Percentiles rank a stretch among this genome's conserved stretches.
Evolutionary conservation across 495 filamentous ascomycete species (phyloP).

Genomic region (Apodospora peruviana): DNA sequence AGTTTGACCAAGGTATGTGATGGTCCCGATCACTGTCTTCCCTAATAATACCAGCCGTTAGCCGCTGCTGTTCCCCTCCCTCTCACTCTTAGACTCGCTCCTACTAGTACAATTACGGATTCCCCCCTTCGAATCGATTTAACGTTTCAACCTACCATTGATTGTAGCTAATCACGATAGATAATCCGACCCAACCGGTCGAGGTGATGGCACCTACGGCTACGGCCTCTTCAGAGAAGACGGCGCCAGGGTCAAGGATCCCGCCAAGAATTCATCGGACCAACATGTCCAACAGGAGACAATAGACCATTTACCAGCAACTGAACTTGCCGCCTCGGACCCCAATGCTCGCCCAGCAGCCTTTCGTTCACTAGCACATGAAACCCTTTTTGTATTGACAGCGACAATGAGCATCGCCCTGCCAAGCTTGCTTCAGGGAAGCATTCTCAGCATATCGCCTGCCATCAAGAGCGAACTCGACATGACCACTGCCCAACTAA

Average conservation of each 20-base stretch:
- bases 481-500: slow-evolving; percentile 2
- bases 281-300: background rate
- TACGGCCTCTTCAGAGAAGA: background rate
- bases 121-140: background rate
- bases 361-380: background rate
- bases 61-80: background rate
- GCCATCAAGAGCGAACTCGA: slow-evolving; percentile 1
- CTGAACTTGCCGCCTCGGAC: background rate
- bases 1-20: background rate
- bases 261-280: too few species aligned
- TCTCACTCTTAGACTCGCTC: background rate
- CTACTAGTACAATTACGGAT: background rate
- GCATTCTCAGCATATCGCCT: slow-evolving; percentile 1
- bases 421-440: slow-evolving; percentile 2
- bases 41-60: background rate
- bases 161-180: background rate
- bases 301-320: background rate
- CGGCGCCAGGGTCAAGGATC: too few species aligned
- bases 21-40: background rate
- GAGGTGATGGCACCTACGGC: background rate
- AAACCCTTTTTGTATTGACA: slow-evolving; percentile 1
- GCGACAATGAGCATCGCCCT: slow-evolving; percentile 4
- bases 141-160: background rate
- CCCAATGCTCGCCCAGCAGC: slow-evolving; percentile 1
- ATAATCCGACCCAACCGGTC: background rate